phyloP scores from a whole-genome alignment of 768 basidiomycete species.

The Suillus ampliporus region DNA sequence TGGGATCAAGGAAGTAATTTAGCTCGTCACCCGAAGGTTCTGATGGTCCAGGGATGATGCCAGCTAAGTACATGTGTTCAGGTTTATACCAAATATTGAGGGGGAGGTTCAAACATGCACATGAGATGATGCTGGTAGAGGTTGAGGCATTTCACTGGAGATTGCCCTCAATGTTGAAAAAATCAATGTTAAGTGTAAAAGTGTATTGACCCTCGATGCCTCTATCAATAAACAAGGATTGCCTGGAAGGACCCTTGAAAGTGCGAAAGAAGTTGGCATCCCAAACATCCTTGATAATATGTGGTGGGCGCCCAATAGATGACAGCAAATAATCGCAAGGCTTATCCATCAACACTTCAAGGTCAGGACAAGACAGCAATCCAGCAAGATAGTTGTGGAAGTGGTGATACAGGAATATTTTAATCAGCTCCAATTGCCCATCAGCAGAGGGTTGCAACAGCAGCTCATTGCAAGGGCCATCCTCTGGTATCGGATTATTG shows the following conservation, averaged over 20 bases:
- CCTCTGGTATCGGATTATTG: slow-evolving; percentile 4
- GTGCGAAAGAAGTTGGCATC: slow-evolving; percentile 34
- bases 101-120: slow-evolving; percentile 39
- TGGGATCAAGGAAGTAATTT: slow-evolving; percentile 41
- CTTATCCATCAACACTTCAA: slow-evolving; percentile 17
- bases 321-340: slow-evolving; percentile 10
- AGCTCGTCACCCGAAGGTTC: slow-evolving; percentile 38
- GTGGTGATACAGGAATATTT: background rate
- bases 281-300: background rate
- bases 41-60: slow-evolving; percentile 43
- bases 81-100: slow-evolving; percentile 37
- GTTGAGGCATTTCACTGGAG: slow-evolving; percentile 29
- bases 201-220: slow-evolving; percentile 31
- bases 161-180: slow-evolving; percentile 41
- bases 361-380: slow-evolving; percentile 2
- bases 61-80: slow-evolving; percentile 46
- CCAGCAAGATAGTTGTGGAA: background rate
- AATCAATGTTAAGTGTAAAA: slow-evolving; percentile 41
- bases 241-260: slow-evolving; percentile 30
- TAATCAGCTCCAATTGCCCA: background rate
- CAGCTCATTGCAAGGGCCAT: background rate
- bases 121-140: slow-evolving; percentile 26
- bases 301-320: background rate
- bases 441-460: background rate
- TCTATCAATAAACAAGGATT: slow-evolving; percentile 16